phyloP scores from a whole-genome alignment of 345 rosid genomes.

The Angophora floribunda region DNA sequence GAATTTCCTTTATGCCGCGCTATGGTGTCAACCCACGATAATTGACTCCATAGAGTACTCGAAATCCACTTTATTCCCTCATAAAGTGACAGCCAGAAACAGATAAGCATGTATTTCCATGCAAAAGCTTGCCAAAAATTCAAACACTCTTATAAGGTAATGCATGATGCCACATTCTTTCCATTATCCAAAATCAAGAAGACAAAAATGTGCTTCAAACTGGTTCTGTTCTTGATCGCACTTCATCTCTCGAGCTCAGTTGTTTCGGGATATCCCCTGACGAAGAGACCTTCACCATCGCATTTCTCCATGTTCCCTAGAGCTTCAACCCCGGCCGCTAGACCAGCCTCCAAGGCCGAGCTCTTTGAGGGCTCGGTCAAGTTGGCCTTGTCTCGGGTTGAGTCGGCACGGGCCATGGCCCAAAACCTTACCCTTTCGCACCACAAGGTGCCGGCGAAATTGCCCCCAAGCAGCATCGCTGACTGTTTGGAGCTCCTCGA shows the following conservation, averaged over 20 bases:
- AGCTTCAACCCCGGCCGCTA: not conserved
- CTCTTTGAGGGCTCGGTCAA: not conserved
- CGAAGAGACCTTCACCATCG: not conserved
- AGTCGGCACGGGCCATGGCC: not conserved
- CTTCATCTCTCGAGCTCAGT: not conserved
- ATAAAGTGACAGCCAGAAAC: not conserved
- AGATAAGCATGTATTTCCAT: not conserved
- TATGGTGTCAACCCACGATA: not conserved
- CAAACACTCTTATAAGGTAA: not conserved
- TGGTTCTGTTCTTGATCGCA: not conserved
- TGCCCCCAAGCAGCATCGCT: not conserved
- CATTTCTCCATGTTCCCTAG: not conserved
- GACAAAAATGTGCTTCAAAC: not conserved
- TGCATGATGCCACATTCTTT: not conserved
- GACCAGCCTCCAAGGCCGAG: not conserved
- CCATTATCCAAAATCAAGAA: not conserved
- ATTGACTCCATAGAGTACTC: not conserved
- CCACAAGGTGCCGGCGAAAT: not conserved
- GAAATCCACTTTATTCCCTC: not conserved
- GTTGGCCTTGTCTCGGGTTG: not conserved
- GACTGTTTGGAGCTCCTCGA: not conserved
- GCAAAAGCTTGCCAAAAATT: not conserved
- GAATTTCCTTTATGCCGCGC: not conserved
- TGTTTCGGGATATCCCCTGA: not conserved
- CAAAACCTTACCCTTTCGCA: not conserved